These are phyloP conservation scores for Trichoderma simmonsii DNA, from an alignment of 2,329 filamentous ascomycete species.

Conservation along the genomic window DNA sequence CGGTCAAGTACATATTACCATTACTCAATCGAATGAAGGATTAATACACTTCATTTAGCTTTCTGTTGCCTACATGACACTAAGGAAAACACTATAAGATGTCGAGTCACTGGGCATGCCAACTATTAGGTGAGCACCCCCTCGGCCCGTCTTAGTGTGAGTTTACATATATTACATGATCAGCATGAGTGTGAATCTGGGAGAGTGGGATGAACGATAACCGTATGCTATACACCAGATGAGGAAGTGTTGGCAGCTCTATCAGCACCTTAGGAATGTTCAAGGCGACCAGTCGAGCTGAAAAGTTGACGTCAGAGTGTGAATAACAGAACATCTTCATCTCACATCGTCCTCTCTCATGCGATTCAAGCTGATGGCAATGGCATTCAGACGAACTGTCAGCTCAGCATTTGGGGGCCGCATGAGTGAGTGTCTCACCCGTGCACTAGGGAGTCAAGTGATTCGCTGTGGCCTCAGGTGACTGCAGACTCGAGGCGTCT, in stretches of 20 bases:
- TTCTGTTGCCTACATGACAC: neutral
- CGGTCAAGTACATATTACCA: neutral
- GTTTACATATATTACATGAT: neutral
- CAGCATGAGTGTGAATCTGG: neutral
- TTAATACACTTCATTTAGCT: neutral
- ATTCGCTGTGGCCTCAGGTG: slow-evolving; percentile 10
- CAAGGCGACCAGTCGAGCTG: neutral
- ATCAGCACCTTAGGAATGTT: neutral
- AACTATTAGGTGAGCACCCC: neutral
- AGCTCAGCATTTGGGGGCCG: neutral
- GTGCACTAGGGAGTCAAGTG: slow-evolving; percentile 15
- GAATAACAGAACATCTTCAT: neutral
- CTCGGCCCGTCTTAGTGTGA: neutral
- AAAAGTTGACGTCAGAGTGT: neutral
- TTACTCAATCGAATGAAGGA: neutral
- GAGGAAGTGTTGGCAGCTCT: neutral
- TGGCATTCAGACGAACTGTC: neutral
- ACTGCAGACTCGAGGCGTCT: neutral
- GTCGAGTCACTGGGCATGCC: neutral
- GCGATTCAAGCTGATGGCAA: neutral
- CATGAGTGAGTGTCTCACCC: slow-evolving; percentile 9
- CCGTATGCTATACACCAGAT: neutral
- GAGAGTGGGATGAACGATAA: neutral
- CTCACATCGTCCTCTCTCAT: neutral
- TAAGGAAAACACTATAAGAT: neutral